Conservation (phyloP, 208 protist genomes). For the Crithidia brevicula region DNA sequence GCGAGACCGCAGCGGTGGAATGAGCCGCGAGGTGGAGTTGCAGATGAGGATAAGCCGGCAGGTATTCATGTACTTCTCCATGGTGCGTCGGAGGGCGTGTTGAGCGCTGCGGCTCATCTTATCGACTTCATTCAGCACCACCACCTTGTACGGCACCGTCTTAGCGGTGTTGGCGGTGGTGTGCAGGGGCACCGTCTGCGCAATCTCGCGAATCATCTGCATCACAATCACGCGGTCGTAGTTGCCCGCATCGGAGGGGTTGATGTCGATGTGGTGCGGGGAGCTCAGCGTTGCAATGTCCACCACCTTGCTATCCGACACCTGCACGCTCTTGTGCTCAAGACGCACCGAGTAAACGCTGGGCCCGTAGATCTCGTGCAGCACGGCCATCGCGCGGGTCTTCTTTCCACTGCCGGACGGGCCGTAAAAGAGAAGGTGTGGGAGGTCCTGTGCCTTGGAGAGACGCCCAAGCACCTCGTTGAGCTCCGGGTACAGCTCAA, state of each 20-base stretch:
- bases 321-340: conserved; percentile 91
- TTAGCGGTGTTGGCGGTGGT: conserved; percentile 22
- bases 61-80: conserved; percentile 99
- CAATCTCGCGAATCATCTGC: conserved; percentile 99
- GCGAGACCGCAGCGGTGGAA: conserved; percentile 97
- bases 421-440: conserved; percentile 98
- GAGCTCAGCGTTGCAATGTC: conserved; percentile 97
- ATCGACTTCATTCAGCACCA: conserved; percentile 98
- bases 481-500: conserved; percentile 96
- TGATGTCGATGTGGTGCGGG: conserved; percentile 99
- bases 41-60: conserved; percentile 98
- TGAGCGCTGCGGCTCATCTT: conserved; percentile 97
- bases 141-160: conserved; percentile 92
- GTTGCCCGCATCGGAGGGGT: conserved; percentile 97
- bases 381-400: conserved; percentile 95
- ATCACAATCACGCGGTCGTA: conserved; percentile 98
- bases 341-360: conserved; percentile 89
- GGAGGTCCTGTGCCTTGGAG: conserved; percentile 89
- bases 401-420: conserved; percentile 97
- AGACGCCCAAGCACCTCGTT: conserved; percentile 91
- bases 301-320: conserved; percentile 94
- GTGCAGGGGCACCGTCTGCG: conserved; percentile 92
- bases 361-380: conserved; percentile 94
- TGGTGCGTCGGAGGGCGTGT: conserved; percentile 99
- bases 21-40: conserved; percentile 94